A percentile compares a stretch with the other conserved stretches of the same genome.
phyloP scores from a whole-genome alignment of 2,329 filamentous ascomycete species.

The Fusarium chaquense region DNA sequence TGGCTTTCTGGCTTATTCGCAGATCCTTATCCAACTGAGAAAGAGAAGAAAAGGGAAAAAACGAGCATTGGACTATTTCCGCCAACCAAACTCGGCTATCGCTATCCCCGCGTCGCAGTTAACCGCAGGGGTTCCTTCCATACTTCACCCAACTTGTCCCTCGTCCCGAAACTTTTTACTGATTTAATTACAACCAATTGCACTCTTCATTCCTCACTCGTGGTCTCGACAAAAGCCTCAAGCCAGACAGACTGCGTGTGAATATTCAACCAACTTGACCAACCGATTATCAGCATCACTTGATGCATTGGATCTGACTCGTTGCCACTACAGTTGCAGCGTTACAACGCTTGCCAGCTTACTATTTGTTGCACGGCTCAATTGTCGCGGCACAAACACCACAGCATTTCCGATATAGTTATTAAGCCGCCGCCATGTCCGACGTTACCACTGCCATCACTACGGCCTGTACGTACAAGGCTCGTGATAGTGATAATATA shows the following conservation, averaged over 20 bases:
- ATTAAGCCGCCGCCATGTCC: conserved; percentile 50
- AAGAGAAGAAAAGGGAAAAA: conserved; percentile 21
- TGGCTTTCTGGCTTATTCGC: conserved; percentile 33
- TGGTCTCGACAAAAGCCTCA: conserved; percentile 35
- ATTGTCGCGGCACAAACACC: conserved; percentile 27
- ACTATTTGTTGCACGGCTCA: neutral
- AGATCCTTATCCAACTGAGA: conserved; percentile 38
- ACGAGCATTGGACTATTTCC: conserved; percentile 22
- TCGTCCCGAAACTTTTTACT: conserved; percentile 30
- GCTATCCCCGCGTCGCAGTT: conserved; percentile 40
- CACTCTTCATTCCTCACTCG: conserved; percentile 36
- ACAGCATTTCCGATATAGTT: conserved; percentile 14
- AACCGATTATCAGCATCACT: conserved; percentile 18
- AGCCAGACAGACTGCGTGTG: conserved; percentile 24
- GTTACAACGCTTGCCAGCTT: conserved; percentile 30
- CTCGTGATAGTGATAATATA: conserved; percentile 53
- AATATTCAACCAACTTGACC: conserved; percentile 20
- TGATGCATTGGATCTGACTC: conserved; percentile 23
- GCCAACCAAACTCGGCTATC: conserved; percentile 45
- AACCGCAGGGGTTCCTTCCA: conserved; percentile 35
- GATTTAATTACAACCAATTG: conserved; percentile 43
- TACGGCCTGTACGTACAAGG: conserved; percentile 53
- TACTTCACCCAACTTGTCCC: conserved; percentile 36
- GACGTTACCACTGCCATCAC: conserved; percentile 56
- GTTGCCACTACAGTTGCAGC: conserved; percentile 29